Evolutionary conservation across 148 eudicot genomes (phyloP), one percentile per base, ranked within the genome.

Genomic region (Camellia sinensis): DNA sequence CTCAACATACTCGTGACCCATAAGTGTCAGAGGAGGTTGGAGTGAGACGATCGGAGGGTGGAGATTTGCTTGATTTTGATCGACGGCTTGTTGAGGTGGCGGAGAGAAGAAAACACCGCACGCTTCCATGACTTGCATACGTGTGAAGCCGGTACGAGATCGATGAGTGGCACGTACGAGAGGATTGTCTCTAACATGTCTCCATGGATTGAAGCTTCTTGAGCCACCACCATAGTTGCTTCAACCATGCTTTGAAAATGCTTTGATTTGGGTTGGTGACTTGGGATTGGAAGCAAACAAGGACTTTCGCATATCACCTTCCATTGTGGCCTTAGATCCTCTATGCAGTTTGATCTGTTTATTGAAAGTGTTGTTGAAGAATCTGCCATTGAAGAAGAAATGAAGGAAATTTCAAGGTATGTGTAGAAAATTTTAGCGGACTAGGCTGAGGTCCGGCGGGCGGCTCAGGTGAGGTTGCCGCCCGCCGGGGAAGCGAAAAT

Each of bases 1-100:
- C 86, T 97, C 98, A 67, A 97, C 93, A 83, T 90, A 94, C 86
- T 94, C 98, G 63, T 97, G 98, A 22, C 98, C 99, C 97, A 97
- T 94, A 52, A 97, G 84, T 0, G 73, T 83, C 99, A 92, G 29
- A 89, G 74, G 54, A 94, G 80, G 46, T 71, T 83, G 0, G 92
- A 88, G 17, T 79, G 60, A 12, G 93, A 85, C 0, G 94, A 89
- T 14, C 78, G 79, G 52, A 89, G 78, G 37, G 75, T 7, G 18
- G 87, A 45, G 3, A 52, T 43, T 64, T 81, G 56, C 19, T 48
- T 6, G 12, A 91, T 62, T 7, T 80, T 60, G 40, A 89, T 50
- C 98, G 97, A 94, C 1, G 81, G 80, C 53, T 15, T 53, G 60
- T 80, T 86, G 13, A 76, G 6, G 67, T 82, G 72, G 18, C 37